Conservation (phyloP, 345 rosid genomes). For the Eucalyptus pauciflora region DNA sequence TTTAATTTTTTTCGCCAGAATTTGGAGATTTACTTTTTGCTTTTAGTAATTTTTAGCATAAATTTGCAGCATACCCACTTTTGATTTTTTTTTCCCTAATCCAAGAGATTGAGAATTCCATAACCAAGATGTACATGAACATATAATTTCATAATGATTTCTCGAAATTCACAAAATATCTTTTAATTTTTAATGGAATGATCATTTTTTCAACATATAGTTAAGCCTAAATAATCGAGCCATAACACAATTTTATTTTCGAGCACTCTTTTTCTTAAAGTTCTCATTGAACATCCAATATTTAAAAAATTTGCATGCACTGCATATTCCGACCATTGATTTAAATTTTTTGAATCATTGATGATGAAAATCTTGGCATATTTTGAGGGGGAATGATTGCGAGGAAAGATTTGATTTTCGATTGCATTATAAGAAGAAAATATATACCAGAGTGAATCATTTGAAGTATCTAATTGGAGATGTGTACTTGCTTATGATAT, state of each 20-base stretch:
- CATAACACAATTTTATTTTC: fast-evolving
- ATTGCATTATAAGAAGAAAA: background rate
- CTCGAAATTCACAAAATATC: background rate
- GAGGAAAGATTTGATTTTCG: background rate
- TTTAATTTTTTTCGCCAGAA: background rate
- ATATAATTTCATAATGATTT: background rate
- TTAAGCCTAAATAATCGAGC: background rate
- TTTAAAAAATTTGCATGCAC: fast-evolving
- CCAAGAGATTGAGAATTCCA: background rate
- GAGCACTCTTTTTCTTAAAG: background rate
- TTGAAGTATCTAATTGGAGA: background rate
- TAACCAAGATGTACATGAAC: background rate
- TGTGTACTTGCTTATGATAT: background rate
- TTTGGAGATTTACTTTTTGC: background rate
- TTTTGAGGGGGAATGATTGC: too few relatives aligned
- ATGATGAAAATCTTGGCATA: background rate
- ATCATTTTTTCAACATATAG: background rate
- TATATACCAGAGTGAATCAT: background rate
- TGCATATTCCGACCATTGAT: fast-evolving
- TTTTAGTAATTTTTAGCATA: background rate
- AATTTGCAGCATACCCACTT: background rate
- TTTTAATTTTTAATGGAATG: background rate
- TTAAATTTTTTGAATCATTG: background rate
- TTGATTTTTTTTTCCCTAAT: background rate
- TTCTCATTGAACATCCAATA: background rate